Percentiles rank a stretch among this genome's conserved stretches.
phyloP scores from a whole-genome alignment of 192 early-diverging fungal genomes.

The Rhizophagus prolifer region DNA sequence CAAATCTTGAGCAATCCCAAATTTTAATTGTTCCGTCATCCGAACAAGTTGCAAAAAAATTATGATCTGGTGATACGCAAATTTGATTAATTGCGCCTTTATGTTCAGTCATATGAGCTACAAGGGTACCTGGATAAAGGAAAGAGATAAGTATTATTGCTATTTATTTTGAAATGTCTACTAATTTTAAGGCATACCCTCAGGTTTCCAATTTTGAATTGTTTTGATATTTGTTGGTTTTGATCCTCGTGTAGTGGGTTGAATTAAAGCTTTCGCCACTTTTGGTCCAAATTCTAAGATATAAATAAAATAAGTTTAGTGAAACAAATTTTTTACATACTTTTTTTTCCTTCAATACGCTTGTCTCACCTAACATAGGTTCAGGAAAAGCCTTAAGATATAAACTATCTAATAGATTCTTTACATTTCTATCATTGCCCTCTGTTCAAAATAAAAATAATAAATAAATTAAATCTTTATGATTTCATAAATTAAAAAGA shows the following conservation, averaged over 20 bases:
- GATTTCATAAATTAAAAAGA: background rate
- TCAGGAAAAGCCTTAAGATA: slow-evolving; percentile 21
- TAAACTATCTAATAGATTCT: slow-evolving; percentile 21
- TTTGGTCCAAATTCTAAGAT: slow-evolving; percentile 28
- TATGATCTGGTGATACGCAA: slow-evolving; percentile 65
- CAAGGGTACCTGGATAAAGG: slow-evolving; percentile 50
- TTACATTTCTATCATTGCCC: slow-evolving; percentile 31
- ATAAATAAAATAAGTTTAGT: background rate
- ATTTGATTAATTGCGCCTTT: slow-evolving; percentile 73
- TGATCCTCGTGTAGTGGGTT: slow-evolving; percentile 30
- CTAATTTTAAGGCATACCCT: slow-evolving; percentile 47
- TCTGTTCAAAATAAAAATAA: background rate
- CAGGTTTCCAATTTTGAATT: slow-evolving; percentile 68
- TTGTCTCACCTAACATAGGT: slow-evolving; percentile 23
- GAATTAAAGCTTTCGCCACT: background rate
- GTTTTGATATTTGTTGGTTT: slow-evolving; percentile 38
- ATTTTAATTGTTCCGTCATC: slow-evolving; percentile 80
- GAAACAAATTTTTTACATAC: background rate
- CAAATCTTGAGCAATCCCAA: slow-evolving; percentile 80
- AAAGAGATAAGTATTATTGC: background rate
- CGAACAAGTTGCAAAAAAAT: slow-evolving; percentile 78
- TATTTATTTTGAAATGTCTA: background rate
- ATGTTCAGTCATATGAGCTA: slow-evolving; percentile 85
- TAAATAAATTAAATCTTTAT: background rate
- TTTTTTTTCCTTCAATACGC: background rate